These are phyloP conservation scores for Acacia acuminata DNA, from an alignment of 306 rosid genomes.

Conservation along the genomic window DNA sequence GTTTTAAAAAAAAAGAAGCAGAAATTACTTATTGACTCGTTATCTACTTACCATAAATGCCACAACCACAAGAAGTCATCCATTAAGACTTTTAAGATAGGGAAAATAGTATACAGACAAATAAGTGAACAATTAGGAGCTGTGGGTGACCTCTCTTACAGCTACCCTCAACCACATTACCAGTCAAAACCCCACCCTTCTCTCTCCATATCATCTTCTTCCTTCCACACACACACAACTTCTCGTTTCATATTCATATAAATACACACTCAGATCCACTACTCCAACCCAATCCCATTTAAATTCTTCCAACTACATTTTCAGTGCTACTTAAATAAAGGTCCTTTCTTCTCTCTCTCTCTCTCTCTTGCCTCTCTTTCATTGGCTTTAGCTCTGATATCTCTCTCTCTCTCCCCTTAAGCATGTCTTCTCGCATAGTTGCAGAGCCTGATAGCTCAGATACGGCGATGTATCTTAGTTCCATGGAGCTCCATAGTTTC, in stretches of 20 bases:
- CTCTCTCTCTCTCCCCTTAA: not conserved
- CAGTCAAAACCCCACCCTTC: constrained; percentile 23
- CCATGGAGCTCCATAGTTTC: constrained; percentile 45
- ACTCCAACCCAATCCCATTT: not conserved
- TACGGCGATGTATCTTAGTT: constrained; percentile 29
- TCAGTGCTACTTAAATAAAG: not conserved
- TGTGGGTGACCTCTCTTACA: constrained; percentile 77
- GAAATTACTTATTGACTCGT: not conserved
- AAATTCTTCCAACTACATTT: not conserved
- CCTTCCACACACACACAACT: not conserved
- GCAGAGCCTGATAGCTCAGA: constrained; percentile 37
- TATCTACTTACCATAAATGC: not conserved
- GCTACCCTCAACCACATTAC: constrained; percentile 32
- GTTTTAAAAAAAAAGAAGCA: too few species aligned
- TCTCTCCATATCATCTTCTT: not conserved
- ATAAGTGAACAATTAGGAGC: constrained; percentile 49
- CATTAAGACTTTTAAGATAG: not conserved
- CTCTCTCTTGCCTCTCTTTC: not conserved
- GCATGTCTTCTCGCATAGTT: constrained; percentile 56
- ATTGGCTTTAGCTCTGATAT: not conserved
- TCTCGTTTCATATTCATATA: constrained; percentile 10
- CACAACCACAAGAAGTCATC: not conserved
- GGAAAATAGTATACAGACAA: not conserved
- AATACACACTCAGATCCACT: not conserved
- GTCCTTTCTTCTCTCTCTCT: not conserved